These are phyloP conservation scores for Penstemon eatonii DNA, from an alignment of 257 asterid species.

Conservation along the genomic window DNA sequence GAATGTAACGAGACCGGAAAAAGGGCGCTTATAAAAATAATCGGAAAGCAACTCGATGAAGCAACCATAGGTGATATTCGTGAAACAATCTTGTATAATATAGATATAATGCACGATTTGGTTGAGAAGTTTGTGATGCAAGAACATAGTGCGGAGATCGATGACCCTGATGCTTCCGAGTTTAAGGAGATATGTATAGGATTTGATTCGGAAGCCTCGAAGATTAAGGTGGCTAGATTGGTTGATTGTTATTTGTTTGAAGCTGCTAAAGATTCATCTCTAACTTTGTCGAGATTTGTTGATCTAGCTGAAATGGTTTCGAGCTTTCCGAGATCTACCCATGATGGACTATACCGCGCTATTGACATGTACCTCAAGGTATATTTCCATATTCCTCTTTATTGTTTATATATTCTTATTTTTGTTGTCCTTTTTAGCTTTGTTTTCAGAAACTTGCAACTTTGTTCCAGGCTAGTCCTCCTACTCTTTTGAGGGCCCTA, in stretches of 20 bases:
- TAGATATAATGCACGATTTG: slow-evolving; percentile 54
- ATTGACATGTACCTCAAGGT: slow-evolving; percentile 86
- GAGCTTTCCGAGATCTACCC: slow-evolving; percentile 59
- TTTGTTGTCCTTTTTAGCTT: not conserved
- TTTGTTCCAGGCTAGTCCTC: too few species aligned
- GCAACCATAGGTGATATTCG: slow-evolving; percentile 62
- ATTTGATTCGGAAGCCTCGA: slow-evolving; percentile 52
- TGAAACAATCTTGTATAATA: slow-evolving; percentile 46
- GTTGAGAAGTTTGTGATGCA: slow-evolving; percentile 68
- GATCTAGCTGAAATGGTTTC: slow-evolving; percentile 66
- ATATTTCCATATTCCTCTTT: slow-evolving; percentile 3
- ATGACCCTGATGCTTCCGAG: slow-evolving; percentile 37
- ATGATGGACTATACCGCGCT: slow-evolving; percentile 81
- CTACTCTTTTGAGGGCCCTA: too few species aligned
- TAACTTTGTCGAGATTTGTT: slow-evolving; percentile 51
- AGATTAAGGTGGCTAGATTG: slow-evolving; percentile 64
- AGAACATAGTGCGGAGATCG: slow-evolving; percentile 36
- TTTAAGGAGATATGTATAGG: slow-evolving; percentile 42
- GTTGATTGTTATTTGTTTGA: slow-evolving; percentile 79
- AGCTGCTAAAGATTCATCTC: slow-evolving; percentile 66
- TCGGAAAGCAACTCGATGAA: slow-evolving; percentile 65
- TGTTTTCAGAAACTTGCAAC: not conserved
- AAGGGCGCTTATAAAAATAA: slow-evolving; percentile 51
- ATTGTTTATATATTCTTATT: not conserved
- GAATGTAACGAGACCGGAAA: slow-evolving; percentile 59